Evolutionary conservation across 768 basidiomycete species (phyloP), one percentile per base, ranked within the genome.

Genomic region (Lentinus brumalis): DNA sequence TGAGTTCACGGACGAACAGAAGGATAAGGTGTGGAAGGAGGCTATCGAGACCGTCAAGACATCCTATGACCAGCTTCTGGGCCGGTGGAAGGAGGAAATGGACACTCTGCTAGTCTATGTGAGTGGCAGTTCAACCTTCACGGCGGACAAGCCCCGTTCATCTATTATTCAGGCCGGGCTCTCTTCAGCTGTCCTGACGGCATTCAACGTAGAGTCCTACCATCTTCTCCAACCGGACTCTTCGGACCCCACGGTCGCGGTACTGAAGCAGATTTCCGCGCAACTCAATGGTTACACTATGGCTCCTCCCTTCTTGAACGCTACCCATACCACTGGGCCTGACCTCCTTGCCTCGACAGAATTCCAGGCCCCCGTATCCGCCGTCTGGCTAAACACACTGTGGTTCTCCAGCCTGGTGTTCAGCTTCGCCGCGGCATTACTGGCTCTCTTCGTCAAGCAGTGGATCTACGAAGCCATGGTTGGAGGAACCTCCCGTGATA

Each of bases 381-480:
- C 60, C 3, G 32, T 61, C 18, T 31, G 26, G 15, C 41, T 67
- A 30, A 71, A 68, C 59, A 45, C 41, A 2, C 58, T 71, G 3
- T 68, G 65, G 64, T 66, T 68, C 53, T 39, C 57, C 15, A 67
- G 67, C 38, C 60, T 72, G 5, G 51, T 65, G 4, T 53, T 65
- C 57, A 65, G 66, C 46, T 66, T 72, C 41, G 57, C 64, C 8
- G 50, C 66, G 4, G 69, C 69, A 1, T 47, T 69, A 7, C 42
- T 65, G 21, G 61, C 64, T 16, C 64, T 68, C 42, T 51, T 69
- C 14, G 67, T 67, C 3, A 71, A 69, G 40, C 69, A 71, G 42
- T 70, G 67, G 70, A 14, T 70, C 1, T 69, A 70, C 40, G 52
- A 41, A n/a, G 39, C 63, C 21, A 56, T 53, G 14, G 50, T 60